These are phyloP conservation scores for Fusarium luffae DNA, from an alignment of 2,329 filamentous ascomycete genomes.

Conservation along the genomic window DNA sequence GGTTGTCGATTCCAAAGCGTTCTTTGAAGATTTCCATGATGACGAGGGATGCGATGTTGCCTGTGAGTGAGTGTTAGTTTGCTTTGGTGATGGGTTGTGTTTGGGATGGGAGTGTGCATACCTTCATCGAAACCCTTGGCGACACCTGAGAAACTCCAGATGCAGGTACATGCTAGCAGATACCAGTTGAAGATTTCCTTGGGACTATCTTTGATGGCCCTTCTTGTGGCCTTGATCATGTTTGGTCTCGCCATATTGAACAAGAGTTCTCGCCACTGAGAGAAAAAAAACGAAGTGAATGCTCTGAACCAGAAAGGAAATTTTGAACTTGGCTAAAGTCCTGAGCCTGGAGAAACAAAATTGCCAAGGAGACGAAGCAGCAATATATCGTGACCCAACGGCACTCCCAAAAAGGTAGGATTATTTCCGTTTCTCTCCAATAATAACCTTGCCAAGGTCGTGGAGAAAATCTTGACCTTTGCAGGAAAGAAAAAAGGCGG, in stretches of 20 bases:
- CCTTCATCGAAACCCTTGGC: constrained; percentile 49
- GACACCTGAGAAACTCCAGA: constrained; percentile 48
- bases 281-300: too few species aligned
- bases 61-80: constrained; percentile 10
- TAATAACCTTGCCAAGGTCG: neutral
- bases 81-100: too few species aligned
- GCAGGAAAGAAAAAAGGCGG: constrained; percentile 4
- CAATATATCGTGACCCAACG: neutral
- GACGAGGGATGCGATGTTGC: constrained; percentile 48
- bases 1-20: constrained; percentile 37
- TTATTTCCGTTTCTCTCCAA: neutral
- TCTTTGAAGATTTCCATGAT: constrained; percentile 46
- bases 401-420: neutral
- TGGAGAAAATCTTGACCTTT: neutral
- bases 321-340: too few species aligned
- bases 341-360: neutral
- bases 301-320: too few species aligned
- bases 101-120: neutral
- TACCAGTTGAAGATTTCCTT: constrained; percentile 48
- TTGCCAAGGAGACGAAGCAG: neutral
- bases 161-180: constrained; percentile 40
- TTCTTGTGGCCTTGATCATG: constrained; percentile 44
- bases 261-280: too few species aligned
- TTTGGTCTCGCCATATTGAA: constrained; percentile 35
- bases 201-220: constrained; percentile 43